Evolutionary conservation across 2,329 filamentous ascomycete genomes (phyloP).

Genomic region (Paecilomyces variotii): DNA sequence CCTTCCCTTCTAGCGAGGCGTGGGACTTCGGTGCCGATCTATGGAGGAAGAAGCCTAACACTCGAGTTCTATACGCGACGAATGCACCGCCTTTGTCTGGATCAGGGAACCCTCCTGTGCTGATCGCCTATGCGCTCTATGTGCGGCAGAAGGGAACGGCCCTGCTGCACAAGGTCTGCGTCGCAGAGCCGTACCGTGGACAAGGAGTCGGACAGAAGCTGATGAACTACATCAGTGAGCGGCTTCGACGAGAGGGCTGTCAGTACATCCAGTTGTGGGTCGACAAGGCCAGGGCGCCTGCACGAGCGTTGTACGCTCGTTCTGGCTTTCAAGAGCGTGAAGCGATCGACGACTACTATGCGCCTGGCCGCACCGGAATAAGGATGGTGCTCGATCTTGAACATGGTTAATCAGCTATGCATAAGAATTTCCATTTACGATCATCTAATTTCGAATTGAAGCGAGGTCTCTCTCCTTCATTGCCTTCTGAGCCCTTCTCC

Average conservation of each 20-base stretch:
- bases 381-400: slow-evolving; percentile 34
- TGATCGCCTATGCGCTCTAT: slow-evolving; percentile 42
- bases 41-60: slow-evolving; percentile 42
- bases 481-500: slow-evolving; percentile 11
- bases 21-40: slow-evolving; percentile 41
- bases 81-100: slow-evolving; percentile 5
- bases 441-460: neutral
- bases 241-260: slow-evolving; percentile 40
- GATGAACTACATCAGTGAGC: slow-evolving; percentile 35
- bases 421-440: neutral
- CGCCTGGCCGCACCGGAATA: slow-evolving; percentile 39
- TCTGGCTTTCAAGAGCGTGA: slow-evolving; percentile 41
- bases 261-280: slow-evolving; percentile 45
- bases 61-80: slow-evolving; percentile 32
- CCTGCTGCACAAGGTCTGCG: slow-evolving; percentile 47
- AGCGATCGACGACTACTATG: slow-evolving; percentile 43
- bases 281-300: slow-evolving; percentile 39
- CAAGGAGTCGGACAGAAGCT: slow-evolving; percentile 41
- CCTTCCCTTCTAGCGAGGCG: slow-evolving; percentile 44
- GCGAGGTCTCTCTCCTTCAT: slow-evolving; percentile 3
- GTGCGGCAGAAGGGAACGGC: slow-evolving; percentile 37
- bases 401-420: slow-evolving; percentile 12
- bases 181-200: slow-evolving; percentile 38
- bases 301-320: slow-evolving; percentile 38
- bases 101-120: slow-evolving; percentile 7